Evolutionary conservation across 1,284 basidiomycete species (phyloP), one percentile per base, ranked within the genome.

Genomic region (Amylostereum areolatum): DNA sequence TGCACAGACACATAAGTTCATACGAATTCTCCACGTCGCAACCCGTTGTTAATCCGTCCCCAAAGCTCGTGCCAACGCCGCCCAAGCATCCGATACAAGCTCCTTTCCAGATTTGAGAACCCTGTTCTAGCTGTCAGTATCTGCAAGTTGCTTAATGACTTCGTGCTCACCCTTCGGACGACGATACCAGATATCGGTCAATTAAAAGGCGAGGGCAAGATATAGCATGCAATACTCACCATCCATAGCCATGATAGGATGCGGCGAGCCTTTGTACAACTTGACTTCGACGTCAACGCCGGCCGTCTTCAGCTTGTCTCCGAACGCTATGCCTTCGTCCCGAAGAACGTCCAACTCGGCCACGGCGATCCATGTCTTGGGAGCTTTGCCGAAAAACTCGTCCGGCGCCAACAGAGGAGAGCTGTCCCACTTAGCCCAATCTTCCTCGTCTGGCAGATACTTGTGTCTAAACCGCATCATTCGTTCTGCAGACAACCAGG

Each of bases 401-500:
- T 76, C 72, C 0, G 83, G 79, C 2, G 84, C 85, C 45, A 84
- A 82, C 12, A 82, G 70, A 0, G 86, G 85, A 1, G 84, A 87
- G 30, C 75, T 79, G 52, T 84, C 80, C 78, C 83, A 86, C 44
- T 82, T 78, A 0, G 66, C 66, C 66, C 78, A 72, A 51, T 85
- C 82, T 33, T 66, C 69, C 46, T 70, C 56, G 56, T 85, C 77
- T 0, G 85, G 84, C 2, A 85, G 72, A 60, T 89, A 88, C 54
- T 82, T 80, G 47, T 71, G 63, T 29, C 77, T 69, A 72, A 85
- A 88, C 85, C 87, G 89, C 37, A 78, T 57, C 86, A 89, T 89
- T 45, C 80, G 78, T 4, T 57, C 77, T 0, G 79, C 80, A 3
- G 70, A 67, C 29, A 89, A 72, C 69, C 81, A 79, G 1, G 80